Evolutionary conservation across 2,329 filamentous ascomycete genomes (phyloP).

Genomic region (Penicillium sp.): DNA sequence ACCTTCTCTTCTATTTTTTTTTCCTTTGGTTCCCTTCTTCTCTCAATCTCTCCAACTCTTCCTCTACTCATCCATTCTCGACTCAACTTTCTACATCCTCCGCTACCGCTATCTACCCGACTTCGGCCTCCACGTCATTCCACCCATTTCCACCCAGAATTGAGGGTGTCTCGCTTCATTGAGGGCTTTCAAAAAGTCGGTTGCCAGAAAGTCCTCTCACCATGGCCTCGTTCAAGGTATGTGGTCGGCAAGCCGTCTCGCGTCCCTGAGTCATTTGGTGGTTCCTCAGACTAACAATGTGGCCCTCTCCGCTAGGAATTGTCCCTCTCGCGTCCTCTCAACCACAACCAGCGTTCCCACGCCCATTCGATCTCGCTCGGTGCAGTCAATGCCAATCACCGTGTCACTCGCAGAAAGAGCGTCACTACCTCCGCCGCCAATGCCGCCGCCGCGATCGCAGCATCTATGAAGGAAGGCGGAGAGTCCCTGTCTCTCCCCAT

Average conservation of each 20-base stretch:
- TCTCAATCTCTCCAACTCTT: constrained; percentile 7
- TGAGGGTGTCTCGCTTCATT: constrained; percentile 14
- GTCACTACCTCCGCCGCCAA: constrained; percentile 72
- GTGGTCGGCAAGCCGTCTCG: background rate
- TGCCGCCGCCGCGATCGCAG: constrained; percentile 62
- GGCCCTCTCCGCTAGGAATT: constrained; percentile 31
- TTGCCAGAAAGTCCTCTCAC: constrained; percentile 28
- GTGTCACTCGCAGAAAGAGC: constrained; percentile 89
- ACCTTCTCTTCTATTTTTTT: constrained; percentile 15
- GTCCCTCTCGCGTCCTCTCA: constrained; percentile 62
- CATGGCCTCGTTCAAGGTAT: constrained; percentile 42
- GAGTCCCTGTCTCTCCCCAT: constrained; percentile 58
- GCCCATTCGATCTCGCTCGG: constrained; percentile 75
- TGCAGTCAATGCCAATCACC: constrained; percentile 73
- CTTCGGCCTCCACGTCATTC: constrained; percentile 13
- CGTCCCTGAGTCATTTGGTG: constrained; percentile 2
- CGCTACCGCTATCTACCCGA: constrained; percentile 7
- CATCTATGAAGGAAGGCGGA: constrained; percentile 61
- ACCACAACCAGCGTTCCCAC: constrained; percentile 67
- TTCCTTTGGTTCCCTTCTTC: constrained; percentile 10
- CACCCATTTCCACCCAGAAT: constrained; percentile 18
- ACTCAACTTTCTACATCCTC: constrained; percentile 6
- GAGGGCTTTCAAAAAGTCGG: constrained; percentile 28
- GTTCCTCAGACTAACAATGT: constrained; percentile 22
- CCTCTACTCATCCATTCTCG: constrained; percentile 3